phyloP scores from a whole-genome alignment of 352 stramenopile genomes.

The Lagenidium sp. region DNA sequence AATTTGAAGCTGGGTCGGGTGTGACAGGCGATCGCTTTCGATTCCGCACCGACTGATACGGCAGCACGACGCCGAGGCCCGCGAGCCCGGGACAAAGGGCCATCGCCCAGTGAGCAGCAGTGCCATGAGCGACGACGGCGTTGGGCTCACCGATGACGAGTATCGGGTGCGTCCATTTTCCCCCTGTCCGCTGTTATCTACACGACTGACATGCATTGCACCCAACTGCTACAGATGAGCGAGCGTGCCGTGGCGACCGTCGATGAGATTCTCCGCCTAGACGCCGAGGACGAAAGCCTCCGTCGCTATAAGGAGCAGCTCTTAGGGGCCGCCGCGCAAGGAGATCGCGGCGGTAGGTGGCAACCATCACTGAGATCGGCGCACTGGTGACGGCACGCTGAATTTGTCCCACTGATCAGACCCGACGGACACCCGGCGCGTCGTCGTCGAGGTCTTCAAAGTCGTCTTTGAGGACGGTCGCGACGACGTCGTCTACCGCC shows the following conservation, averaged over 20 bases:
- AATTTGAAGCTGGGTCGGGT: too few species aligned
- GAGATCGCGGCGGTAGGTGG: constrained; percentile 61
- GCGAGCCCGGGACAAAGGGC: too few species aligned
- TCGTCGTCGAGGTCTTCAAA: constrained; percentile 83
- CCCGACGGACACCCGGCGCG: constrained; percentile 39
- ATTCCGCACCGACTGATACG: background rate
- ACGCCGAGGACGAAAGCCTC: constrained; percentile 79
- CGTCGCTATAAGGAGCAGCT: constrained; percentile 82
- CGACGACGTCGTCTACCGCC: constrained; percentile 55
- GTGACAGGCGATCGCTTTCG: too few species aligned
- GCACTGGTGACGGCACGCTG: too few species aligned
- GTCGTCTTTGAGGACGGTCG: constrained; percentile 73
- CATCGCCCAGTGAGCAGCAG: too few species aligned
- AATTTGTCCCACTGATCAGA: too few species aligned
- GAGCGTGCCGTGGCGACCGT: constrained; percentile 48
- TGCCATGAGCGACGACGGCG: constrained; percentile 28
- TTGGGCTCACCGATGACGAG: constrained; percentile 7
- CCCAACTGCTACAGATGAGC: constrained; percentile 43
- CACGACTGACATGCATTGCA: too few species aligned
- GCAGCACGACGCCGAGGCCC: constrained; percentile 11
- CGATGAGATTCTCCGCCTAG: constrained; percentile 62
- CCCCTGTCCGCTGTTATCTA: too few species aligned
- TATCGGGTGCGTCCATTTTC: constrained; percentile 34
- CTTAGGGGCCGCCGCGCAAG: constrained; percentile 61
- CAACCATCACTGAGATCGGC: too few species aligned